These are phyloP conservation scores for Arachis stenosperma DNA, from an alignment of 306 rosid genomes.

Conservation along the genomic window DNA sequence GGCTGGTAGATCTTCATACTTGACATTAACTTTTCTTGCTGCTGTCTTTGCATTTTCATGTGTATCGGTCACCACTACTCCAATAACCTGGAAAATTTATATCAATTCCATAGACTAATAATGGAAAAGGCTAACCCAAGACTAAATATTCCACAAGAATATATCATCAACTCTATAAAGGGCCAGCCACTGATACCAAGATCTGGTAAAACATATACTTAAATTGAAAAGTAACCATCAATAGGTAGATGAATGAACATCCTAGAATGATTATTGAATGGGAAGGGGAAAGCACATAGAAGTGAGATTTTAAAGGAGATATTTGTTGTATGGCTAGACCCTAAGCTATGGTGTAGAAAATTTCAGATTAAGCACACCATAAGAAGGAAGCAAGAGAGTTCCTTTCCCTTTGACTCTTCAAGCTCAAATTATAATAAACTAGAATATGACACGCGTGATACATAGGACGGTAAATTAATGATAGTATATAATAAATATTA, in stretches of 20 bases:
- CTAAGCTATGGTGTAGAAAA: conserved; percentile 15
- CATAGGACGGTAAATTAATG: no score
- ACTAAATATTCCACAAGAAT: conserved; percentile 29
- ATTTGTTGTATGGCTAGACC: conserved; percentile 24
- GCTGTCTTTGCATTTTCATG: conserved; percentile 94
- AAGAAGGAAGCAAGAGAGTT: conserved; percentile 29
- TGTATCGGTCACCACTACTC: conserved; percentile 89
- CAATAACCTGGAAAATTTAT: conserved; percentile 64
- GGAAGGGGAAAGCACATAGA: conserved; percentile 11
- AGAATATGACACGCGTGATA: no score
- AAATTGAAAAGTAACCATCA: conserved; percentile 14
- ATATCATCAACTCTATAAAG: conserved; percentile 20
- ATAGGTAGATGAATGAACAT: conserved; percentile 6
- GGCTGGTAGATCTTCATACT: conserved; percentile 87
- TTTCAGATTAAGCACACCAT: conserved; percentile 7
- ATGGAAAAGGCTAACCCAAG: conserved; percentile 32
- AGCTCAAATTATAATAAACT: conserved; percentile 16
- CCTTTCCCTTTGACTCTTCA: conserved; percentile 23
- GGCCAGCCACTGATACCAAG: conserved; percentile 19
- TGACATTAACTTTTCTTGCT: conserved; percentile 66
- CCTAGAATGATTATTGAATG: conserved; percentile 10
- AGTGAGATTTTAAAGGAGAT: conserved; percentile 30
- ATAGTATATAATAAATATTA: no score
- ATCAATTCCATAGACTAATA: conserved; percentile 27
- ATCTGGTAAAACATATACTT: conserved; percentile 7